Evolutionary conservation across 768 basidiomycete genomes (phyloP).

Genomic region (Collybia sordida): DNA sequence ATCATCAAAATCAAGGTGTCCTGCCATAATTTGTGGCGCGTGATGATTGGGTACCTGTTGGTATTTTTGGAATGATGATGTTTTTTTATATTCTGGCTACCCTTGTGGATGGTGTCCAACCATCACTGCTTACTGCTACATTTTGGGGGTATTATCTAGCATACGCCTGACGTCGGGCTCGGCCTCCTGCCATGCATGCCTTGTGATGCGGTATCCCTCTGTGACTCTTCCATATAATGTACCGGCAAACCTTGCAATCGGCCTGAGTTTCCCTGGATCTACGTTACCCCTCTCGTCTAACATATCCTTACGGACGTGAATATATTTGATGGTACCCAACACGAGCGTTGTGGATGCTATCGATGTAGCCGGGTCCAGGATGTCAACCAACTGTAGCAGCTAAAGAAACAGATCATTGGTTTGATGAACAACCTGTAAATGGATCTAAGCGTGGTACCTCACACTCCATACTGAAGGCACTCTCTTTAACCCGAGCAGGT

Average conservation of each 20-base stretch:
- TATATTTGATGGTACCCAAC: conserved; percentile 52
- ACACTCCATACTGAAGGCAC: conserved; percentile 66
- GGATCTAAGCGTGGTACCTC: conserved; percentile 28
- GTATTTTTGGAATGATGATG: no score
- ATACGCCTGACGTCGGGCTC: conserved; percentile 23
- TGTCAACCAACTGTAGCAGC: conserved; percentile 42
- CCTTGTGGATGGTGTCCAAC: no score
- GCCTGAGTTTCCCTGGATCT: conserved; percentile 47
- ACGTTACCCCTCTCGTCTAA: conserved; percentile 39
- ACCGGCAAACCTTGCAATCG: conserved; percentile 54
- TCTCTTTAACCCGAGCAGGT: conserved; percentile 60
- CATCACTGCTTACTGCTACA: no score
- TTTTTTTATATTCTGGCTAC: no score
- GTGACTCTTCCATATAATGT: conserved; percentile 40
- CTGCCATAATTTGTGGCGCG: no score
- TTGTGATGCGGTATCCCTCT: conserved; percentile 58
- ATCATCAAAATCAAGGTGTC: no score
- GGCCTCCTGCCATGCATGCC: conserved; percentile 43
- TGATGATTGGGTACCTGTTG: no score
- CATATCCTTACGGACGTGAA: conserved; percentile 59
- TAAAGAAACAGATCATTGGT: conserved; percentile 13
- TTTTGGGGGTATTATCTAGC: no score
- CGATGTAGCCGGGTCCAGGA: conserved; percentile 37
- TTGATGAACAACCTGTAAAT: background rate
- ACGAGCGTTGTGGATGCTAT: conserved; percentile 40